Evolutionary conservation across 768 basidiomycete species (phyloP).

Genomic region (Tulasnella calospora): DNA sequence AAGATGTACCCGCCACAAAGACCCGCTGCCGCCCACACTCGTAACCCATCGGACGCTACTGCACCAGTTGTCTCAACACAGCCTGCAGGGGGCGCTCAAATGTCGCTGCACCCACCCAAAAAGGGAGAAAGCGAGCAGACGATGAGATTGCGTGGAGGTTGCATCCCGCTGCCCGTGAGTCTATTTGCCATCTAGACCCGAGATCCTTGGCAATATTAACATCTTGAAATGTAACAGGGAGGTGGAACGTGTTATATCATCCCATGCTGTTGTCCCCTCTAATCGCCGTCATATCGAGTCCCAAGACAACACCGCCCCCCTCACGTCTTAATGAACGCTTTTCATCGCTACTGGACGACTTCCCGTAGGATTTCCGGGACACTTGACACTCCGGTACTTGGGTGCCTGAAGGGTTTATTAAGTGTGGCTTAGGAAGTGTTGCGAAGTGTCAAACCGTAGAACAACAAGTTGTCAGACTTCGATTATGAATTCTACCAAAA

Average conservation of each 20-base stretch:
- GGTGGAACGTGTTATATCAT: constrained; percentile 18
- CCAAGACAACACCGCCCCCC: not conserved
- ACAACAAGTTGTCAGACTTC: no score
- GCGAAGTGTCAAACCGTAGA: no score
- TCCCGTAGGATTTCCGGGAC: no score
- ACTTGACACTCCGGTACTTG: no score
- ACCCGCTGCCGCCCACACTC: not conserved
- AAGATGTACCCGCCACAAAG: not conserved
- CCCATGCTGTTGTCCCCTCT: constrained; percentile 16
- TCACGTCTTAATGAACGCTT: not conserved
- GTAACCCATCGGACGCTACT: not conserved
- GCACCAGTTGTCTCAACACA: not conserved
- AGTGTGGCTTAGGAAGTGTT: no score
- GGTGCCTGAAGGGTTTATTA: no score
- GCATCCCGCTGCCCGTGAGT: constrained; percentile 11
- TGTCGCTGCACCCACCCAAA: constrained; percentile 6
- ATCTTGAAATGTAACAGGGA: not conserved
- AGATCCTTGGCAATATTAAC: not conserved
- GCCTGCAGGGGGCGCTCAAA: not conserved
- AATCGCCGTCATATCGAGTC: not conserved
- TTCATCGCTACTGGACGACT: no score
- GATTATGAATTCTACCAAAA: no score
- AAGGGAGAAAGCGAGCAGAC: constrained; percentile 14
- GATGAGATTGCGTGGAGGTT: constrained; percentile 12
- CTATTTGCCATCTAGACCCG: not conserved